Percentiles rank a stretch among this genome's conserved stretches.
Conservation (phyloP, 768 basidiomycete genomes). For the Lentinus tigrinus region DNA sequence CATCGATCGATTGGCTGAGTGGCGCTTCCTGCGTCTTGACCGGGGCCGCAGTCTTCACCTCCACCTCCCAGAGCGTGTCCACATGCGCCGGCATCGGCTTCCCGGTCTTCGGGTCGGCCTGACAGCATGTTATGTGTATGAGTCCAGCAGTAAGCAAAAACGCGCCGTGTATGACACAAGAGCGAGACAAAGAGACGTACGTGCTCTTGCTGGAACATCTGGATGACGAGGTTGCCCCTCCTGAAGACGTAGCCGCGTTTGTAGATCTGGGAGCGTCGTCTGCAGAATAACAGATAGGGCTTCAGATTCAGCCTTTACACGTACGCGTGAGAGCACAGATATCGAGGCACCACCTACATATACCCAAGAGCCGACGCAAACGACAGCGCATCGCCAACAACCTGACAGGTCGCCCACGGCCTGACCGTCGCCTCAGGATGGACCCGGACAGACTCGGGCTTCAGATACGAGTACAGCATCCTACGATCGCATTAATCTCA, state of each 20-base stretch:
- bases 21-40: constrained; percentile 76
- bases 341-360: constrained; percentile 57
- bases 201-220: constrained; percentile 86
- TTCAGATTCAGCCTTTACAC: background rate
- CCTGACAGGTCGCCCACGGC: constrained; percentile 79
- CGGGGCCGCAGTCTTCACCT: constrained; percentile 80
- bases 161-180: background rate
- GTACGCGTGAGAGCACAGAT: too few relatives aligned
- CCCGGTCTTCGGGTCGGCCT: constrained; percentile 77
- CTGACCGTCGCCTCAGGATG: constrained; percentile 87
- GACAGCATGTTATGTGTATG: background rate
- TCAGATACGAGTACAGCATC: constrained; percentile 77
- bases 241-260: constrained; percentile 80
- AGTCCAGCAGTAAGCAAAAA: background rate
- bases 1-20: constrained; percentile 66
- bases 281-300: too few relatives aligned
- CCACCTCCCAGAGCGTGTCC: constrained; percentile 85
- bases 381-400: constrained; percentile 75
- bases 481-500: constrained; percentile 32
- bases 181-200: constrained; percentile 37
- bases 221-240: constrained; percentile 66
- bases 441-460: constrained; percentile 80
- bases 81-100: constrained; percentile 75
- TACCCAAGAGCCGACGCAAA: constrained; percentile 83
- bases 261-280: constrained; percentile 74